A percentile compares a stretch with the other conserved stretches of the same genome.
Conservation (phyloP, 129 eudicot species). For the Flaveria brownii region DNA sequence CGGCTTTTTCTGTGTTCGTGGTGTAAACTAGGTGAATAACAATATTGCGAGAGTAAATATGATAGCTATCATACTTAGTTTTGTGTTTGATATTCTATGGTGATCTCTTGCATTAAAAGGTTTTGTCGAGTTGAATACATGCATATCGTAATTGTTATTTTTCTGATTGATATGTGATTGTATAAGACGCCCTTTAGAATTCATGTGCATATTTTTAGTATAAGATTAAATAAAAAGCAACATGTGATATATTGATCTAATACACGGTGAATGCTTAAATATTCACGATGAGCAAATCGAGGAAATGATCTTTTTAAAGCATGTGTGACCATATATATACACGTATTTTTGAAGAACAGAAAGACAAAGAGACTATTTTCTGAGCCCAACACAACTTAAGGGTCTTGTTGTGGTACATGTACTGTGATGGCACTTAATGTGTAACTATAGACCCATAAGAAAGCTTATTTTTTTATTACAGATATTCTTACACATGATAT, state of each 20-base stretch:
- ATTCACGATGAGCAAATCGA: conserved; percentile 15
- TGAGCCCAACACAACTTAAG: conserved; percentile 6
- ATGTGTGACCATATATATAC: conserved; percentile 7
- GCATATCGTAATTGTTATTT: not conserved
- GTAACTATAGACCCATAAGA: not conserved
- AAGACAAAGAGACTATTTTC: not conserved
- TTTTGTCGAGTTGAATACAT: conserved; percentile 8
- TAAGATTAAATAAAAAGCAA: not conserved
- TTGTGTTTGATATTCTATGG: not conserved
- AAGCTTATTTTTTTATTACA: conserved; percentile 10
- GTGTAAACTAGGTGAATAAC: conserved; percentile 2
- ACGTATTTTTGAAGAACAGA: not conserved
- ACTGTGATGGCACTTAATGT: not conserved
- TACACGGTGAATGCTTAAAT: conserved; percentile 8
- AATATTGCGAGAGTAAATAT: conserved; percentile 13
- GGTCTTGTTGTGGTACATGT: conserved; percentile 7
- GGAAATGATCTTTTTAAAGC: not conserved
- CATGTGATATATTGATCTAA: conserved; percentile 2
- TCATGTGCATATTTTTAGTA: not conserved
- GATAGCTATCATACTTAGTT: not conserved
- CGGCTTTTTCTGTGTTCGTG: not conserved
- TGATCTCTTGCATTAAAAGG: conserved; percentile 7
- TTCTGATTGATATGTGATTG: not conserved
- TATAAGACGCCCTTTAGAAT: not conserved
- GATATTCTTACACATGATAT: conserved; percentile 25